phyloP scores from a whole-genome alignment of 2,329 filamentous ascomycete genomes.

The Aspergillus oerlinghausenensis region DNA sequence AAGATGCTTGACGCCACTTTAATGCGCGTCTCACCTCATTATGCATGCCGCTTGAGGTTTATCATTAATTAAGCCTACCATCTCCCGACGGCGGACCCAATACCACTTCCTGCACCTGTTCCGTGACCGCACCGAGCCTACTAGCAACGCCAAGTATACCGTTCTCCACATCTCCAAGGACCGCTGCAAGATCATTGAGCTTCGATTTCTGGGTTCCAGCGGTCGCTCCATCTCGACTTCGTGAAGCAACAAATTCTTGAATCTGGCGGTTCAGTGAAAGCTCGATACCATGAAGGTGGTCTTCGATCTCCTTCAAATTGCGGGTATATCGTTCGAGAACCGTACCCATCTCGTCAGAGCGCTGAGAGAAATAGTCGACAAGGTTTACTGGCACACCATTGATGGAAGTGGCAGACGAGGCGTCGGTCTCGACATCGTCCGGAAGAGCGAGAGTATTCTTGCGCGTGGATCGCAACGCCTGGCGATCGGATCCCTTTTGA shows the following conservation, averaged over 20 bases:
- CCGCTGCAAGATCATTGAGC: constrained; percentile 49
- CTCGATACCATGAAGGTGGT: constrained; percentile 61
- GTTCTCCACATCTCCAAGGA: constrained; percentile 61
- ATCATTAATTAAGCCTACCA: constrained; percentile 21
- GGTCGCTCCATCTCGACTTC: constrained; percentile 36
- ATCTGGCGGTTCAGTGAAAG: constrained; percentile 56
- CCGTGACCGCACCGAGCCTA: constrained; percentile 55
- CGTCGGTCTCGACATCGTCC: constrained; percentile 40
- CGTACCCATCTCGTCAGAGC: constrained; percentile 57
- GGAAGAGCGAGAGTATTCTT: constrained; percentile 46
- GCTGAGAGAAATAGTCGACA: constrained; percentile 60
- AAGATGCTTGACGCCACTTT: not conserved
- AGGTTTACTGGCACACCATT: constrained; percentile 55
- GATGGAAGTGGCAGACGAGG: constrained; percentile 38
- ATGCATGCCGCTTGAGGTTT: not conserved
- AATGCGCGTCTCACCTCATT: not conserved
- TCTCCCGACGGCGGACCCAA: constrained; percentile 38
- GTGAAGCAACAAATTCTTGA: constrained; percentile 48
- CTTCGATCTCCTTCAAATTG: constrained; percentile 61
- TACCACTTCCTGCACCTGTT: constrained; percentile 56
- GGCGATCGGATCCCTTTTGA: constrained; percentile 36
- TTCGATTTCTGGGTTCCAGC: constrained; percentile 43
- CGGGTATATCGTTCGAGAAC: constrained; percentile 55
- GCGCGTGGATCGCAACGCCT: constrained; percentile 36
- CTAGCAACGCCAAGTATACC: constrained; percentile 61